Conservation (phyloP, 2,329 filamentous ascomycete genomes). For the Chlorencoelia australis region DNA sequence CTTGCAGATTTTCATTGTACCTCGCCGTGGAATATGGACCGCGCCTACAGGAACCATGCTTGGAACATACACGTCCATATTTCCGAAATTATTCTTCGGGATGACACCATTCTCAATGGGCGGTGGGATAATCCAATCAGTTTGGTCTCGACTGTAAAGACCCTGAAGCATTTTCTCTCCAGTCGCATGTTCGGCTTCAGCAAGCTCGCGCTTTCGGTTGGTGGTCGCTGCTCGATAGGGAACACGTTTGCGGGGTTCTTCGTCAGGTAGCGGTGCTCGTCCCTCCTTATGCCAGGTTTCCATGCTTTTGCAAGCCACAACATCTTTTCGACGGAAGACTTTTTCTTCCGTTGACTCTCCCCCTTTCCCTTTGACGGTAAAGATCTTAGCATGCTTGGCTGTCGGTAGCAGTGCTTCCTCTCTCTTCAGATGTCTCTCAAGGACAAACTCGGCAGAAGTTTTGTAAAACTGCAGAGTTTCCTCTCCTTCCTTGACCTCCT, state of each 20-base stretch:
- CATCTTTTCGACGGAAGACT: slow-evolving; percentile 69
- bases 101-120: slow-evolving; percentile 79
- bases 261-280: slow-evolving; percentile 59
- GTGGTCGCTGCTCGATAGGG: slow-evolving; percentile 86
- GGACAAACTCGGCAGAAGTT: slow-evolving; percentile 70
- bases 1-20: slow-evolving; percentile 71
- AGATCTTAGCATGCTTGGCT: slow-evolving; percentile 62
- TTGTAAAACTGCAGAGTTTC: slow-evolving; percentile 87
- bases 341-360: slow-evolving; percentile 65
- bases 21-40: slow-evolving; percentile 70
- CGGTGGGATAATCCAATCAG: slow-evolving; percentile 87
- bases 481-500: slow-evolving; percentile 61
- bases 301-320: slow-evolving; percentile 77
- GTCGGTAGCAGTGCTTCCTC: slow-evolving; percentile 75
- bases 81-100: slow-evolving; percentile 89
- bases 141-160: slow-evolving; percentile 74
- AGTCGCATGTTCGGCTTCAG: slow-evolving; percentile 65
- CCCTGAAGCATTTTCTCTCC: slow-evolving; percentile 82
- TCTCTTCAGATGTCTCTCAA: slow-evolving; percentile 77
- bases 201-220: slow-evolving; percentile 77
- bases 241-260: slow-evolving; percentile 72
- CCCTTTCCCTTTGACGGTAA: slow-evolving; percentile 65
- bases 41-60: slow-evolving; percentile 86
- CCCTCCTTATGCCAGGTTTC: slow-evolving; percentile 99
- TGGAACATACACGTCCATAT: slow-evolving; percentile 90